Percentiles rank a stretch among this genome's conserved stretches.
phyloP scores from a whole-genome alignment of 768 basidiomycete species.

The Wakefieldia striispora region DNA sequence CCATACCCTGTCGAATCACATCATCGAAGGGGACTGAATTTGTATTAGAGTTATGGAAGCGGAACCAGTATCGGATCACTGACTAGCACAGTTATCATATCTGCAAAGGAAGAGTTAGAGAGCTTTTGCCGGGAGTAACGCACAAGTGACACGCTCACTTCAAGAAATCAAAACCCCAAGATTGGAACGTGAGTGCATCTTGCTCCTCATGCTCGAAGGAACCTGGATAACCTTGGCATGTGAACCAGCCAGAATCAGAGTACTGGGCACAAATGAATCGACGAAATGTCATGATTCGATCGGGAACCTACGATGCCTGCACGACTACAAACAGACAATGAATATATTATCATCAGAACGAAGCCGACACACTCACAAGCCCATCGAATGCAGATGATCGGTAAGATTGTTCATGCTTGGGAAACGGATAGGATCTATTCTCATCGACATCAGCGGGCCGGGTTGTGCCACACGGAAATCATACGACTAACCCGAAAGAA shows the following conservation, averaged over 20 bases:
- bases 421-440: conserved; percentile 47
- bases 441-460: not conserved
- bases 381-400: conserved; percentile 49
- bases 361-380: conserved; percentile 42
- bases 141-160: conserved; percentile 41
- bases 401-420: conserved; percentile 57
- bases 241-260: conserved; percentile 68
- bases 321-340: conserved; percentile 35
- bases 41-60: not conserved
- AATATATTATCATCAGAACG: not conserved
- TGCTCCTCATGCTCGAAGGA: conserved; percentile 60
- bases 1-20: conserved; percentile 50
- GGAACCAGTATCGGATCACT: conserved; percentile 5
- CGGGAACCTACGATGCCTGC: conserved; percentile 54
- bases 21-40: conserved; percentile 52
- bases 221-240: conserved; percentile 58
- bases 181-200: conserved; percentile 56
- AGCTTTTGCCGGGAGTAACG: not conserved
- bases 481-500: conserved; percentile 48
- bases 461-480: not conserved
- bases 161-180: conserved; percentile 63
- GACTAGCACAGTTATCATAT: conserved; percentile 61
- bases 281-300: not conserved
- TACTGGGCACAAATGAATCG: conserved; percentile 38
- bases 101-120: conserved; percentile 27